Base-by-base conservation (phyloP, 805 yeast genomes). In the Spathaspora passalidarum region DNA sequence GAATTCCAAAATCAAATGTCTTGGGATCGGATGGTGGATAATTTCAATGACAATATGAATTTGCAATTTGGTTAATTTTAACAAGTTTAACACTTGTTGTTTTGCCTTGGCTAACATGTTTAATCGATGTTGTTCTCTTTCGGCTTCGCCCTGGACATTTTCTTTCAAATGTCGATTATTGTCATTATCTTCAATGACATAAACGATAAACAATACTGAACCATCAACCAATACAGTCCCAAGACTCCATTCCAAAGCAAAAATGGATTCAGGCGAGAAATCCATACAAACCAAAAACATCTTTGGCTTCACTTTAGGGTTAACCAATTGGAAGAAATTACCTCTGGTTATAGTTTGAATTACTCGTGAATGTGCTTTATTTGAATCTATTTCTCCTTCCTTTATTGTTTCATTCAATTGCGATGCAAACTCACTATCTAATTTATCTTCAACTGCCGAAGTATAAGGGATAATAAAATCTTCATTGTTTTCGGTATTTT, bases 171-270 rank as follows among this genome's bases (percentile, higher is more conserved):
- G 66, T 51, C 70, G 76, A 52, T 72, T 69, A 44, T 51, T 53
- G 49, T 71, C 76, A 50, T 62, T 71, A 16, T 72, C 77, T 53
- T 78, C 83, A 46, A 76, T 72, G 10, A 79, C 84, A 53, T 79
- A 78, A 20, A 88, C 80, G 17, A 88, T 79, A 60, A 86, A 88
- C 45, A 90, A 65, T 0, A 90, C 88, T 44, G 89, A 86, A 0
- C 94, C 94, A 57, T 88, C 90, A 18, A 83, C 85, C 40, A 90
- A 72, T 0, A 89, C 84, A 0, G 96, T 80, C 2, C 97, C 97
- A 54, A 91, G 73, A 37, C 90, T 80, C 86, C 96, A 90, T 56
- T 88, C 94, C 18, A 91, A 71, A 0, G 97, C 94, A 62, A 86
- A 86, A 32, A 76, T 73, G 2, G 96, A 84, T 60, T 89, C 97